phyloP scores from a whole-genome alignment of 345 rosid genomes.

The Citrus glauca region DNA sequence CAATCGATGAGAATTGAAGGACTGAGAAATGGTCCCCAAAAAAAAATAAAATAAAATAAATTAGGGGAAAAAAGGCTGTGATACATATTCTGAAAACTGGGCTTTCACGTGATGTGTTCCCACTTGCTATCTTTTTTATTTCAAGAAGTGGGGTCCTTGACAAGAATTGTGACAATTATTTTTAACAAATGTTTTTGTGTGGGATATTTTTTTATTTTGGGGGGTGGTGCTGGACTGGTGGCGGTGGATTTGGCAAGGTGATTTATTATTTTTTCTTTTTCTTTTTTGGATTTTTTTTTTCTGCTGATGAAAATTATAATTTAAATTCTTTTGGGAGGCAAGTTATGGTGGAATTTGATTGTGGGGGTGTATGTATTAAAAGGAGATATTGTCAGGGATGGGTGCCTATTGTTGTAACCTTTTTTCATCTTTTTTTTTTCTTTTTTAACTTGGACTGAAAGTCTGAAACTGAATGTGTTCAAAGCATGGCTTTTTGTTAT shows the following conservation, averaged over 20 bases:
- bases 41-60: neutral
- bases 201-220: neutral
- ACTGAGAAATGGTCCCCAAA: neutral
- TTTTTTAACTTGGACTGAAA: neutral
- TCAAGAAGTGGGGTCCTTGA: slow-evolving; percentile 8
- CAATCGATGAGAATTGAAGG: neutral
- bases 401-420: slow-evolving; percentile 8
- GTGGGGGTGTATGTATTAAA: slow-evolving; percentile 14
- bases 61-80: neutral
- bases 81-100: slow-evolving; percentile 25
- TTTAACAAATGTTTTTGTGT: neutral
- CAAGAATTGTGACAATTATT: neutral
- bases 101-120: slow-evolving; percentile 39
- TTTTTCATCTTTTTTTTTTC: neutral
- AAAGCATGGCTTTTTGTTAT: neutral
- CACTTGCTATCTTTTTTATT: slow-evolving; percentile 9
- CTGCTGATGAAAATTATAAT: neutral
- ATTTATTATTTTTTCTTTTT: neutral
- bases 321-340: slow-evolving; percentile 12
- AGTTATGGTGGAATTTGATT: neutral
- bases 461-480: neutral
- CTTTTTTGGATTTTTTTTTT: too few species aligned
- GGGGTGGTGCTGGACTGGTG: neutral
- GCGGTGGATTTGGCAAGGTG: neutral
- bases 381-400: slow-evolving; percentile 10